phyloP scores from a whole-genome alignment of 495 filamentous ascomycete genomes.

The Talaromyces proteolyticus region DNA sequence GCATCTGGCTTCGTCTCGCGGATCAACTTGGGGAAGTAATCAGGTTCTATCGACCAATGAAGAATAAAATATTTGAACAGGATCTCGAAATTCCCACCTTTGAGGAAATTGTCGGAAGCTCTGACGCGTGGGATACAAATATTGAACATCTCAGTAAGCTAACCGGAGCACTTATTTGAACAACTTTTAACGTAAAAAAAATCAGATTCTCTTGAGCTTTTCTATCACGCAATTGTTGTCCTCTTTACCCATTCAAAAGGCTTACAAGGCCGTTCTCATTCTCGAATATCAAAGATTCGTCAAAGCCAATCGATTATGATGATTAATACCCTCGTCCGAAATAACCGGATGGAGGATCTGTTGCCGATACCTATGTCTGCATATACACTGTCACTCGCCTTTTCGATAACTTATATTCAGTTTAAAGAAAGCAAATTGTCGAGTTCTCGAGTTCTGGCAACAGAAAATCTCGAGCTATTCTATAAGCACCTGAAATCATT shows the following conservation, averaged over 20 bases:
- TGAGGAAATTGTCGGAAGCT: constrained; percentile 43
- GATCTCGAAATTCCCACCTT: constrained; percentile 49
- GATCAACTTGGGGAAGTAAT: constrained; percentile 52
- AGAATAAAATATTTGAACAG: constrained; percentile 24
- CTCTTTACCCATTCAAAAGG: constrained; percentile 14
- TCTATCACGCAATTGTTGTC: constrained; percentile 15
- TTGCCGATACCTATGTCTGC: constrained; percentile 14
- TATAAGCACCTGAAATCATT: constrained; percentile 13
- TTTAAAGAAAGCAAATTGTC: constrained; percentile 11
- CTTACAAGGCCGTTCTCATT: constrained; percentile 12
- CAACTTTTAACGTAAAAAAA: neutral
- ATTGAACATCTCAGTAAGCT: constrained; percentile 10
- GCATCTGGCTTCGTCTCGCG: constrained; percentile 38
- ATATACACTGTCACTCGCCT: constrained; percentile 17
- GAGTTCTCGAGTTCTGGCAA: constrained; percentile 9
- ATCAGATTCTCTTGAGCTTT: constrained; percentile 13
- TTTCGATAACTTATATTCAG: constrained; percentile 19
- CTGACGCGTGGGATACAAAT: constrained; percentile 7
- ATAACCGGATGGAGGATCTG: constrained; percentile 8
- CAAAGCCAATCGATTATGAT: constrained; percentile 14
- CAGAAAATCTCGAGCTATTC: constrained; percentile 10
- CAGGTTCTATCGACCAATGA: constrained; percentile 48
- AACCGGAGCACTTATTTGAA: neutral
- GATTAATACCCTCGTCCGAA: constrained; percentile 10
- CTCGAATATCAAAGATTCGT: constrained; percentile 10